These are phyloP conservation scores for Wickerhamomyces chambardii DNA, from an alignment of 805 yeast species.

Conservation along the genomic window DNA sequence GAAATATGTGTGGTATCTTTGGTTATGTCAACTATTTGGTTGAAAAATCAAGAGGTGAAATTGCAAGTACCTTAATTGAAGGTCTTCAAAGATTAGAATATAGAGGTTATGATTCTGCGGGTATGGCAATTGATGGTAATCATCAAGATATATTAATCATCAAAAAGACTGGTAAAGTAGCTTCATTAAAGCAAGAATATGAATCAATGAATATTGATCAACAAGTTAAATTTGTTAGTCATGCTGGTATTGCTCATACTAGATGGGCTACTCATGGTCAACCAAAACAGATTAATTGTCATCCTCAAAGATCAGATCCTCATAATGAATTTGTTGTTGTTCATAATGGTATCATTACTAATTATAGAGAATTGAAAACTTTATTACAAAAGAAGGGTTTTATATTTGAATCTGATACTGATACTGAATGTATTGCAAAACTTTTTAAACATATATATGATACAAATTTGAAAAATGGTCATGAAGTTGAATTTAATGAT, in stretches of 20 bases:
- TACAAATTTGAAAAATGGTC: constrained; percentile 60
- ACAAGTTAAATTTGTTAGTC: constrained; percentile 63
- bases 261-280: constrained; percentile 99
- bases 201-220: constrained; percentile 42
- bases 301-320: constrained; percentile 89
- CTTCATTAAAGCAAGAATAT: constrained; percentile 63
- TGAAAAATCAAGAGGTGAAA: constrained; percentile 87
- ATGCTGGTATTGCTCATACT: constrained; percentile 96
- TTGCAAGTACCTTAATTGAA: constrained; percentile 80
- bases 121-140: constrained; percentile 92
- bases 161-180: constrained; percentile 90
- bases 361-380: constrained; percentile 84
- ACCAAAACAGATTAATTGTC: constrained; percentile 81
- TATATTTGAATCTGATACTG: constrained; percentile 85
- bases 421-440: constrained; percentile 96
- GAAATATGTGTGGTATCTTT: constrained; percentile 81
- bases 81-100: constrained; percentile 87
- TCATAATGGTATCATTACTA: constrained; percentile 97
- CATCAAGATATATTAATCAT: constrained; percentile 57
- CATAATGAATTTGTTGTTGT: constrained; percentile 82
- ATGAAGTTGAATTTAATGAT: constrained; percentile 80
- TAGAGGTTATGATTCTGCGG: constrained; percentile 98
- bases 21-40: constrained; percentile 96
- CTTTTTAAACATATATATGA: constrained; percentile 87
- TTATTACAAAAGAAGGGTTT: constrained; percentile 74